Conservation (phyloP, 2,329 filamentous ascomycete genomes). For the Aureobasidium leucospermi region DNA sequence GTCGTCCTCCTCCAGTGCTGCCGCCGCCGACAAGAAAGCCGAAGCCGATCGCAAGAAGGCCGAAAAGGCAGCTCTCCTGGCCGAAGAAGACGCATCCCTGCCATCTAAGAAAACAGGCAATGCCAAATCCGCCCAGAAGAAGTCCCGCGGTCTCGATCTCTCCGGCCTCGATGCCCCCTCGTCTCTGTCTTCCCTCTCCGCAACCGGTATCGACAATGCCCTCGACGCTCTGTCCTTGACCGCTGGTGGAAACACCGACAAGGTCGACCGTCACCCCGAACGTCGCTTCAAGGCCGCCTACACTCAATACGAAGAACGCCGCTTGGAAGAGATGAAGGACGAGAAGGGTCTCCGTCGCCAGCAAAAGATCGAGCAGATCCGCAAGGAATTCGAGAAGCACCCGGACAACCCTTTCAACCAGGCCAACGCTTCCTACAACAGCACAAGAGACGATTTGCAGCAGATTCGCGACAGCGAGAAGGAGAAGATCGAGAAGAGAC, state of each 20-base stretch:
- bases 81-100: constrained; percentile 70
- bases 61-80: constrained; percentile 74
- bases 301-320: constrained; percentile 70
- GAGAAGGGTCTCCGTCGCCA: constrained; percentile 76
- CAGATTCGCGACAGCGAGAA: constrained; percentile 60
- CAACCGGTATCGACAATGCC: constrained; percentile 85
- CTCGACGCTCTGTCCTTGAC: constrained; percentile 75
- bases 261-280: constrained; percentile 85
- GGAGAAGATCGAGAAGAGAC: constrained; percentile 64
- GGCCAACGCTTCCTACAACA: constrained; percentile 62
- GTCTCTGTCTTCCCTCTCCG: constrained; percentile 59
- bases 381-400: constrained; percentile 91
- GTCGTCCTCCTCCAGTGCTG: constrained; percentile 54
- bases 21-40: constrained; percentile 74
- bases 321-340: constrained; percentile 75
- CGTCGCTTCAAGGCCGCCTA: constrained; percentile 80
- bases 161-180: constrained; percentile 59
- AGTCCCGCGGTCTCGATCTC: constrained; percentile 61
- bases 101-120: constrained; percentile 59
- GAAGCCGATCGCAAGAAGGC: constrained; percentile 84
- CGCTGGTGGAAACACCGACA: constrained; percentile 46
- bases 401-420: constrained; percentile 96
- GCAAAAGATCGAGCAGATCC: constrained; percentile 75
- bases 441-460: constrained; percentile 67
- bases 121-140: constrained; percentile 56